Evolutionary conservation across 148 eudicot genomes (phyloP).

Genomic region (Rhododendron molle): DNA sequence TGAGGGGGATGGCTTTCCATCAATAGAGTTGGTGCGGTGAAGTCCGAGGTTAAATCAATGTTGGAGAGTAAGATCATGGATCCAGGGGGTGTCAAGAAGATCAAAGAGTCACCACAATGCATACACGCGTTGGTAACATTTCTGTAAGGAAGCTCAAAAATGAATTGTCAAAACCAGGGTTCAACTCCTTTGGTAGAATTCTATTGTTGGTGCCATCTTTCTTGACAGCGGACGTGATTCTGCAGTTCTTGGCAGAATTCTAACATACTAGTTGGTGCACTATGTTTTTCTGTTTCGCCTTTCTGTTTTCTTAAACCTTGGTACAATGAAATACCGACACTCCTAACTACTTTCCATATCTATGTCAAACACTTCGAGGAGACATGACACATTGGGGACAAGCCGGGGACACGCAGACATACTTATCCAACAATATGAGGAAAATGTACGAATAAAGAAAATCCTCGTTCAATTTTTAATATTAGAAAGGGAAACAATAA

Average conservation of each 20-base stretch:
- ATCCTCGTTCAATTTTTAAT: too few species aligned
- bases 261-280: background rate
- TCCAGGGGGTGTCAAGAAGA: too few species aligned
- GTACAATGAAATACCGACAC: background rate
- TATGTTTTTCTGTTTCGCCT: background rate
- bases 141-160: conserved; percentile 80
- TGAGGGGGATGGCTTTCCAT: too few species aligned
- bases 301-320: background rate
- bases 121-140: background rate
- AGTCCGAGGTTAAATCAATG: too few species aligned
- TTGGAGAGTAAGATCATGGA: too few species aligned
- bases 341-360: background rate
- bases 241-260: conserved; percentile 49
- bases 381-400: background rate
- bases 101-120: too few species aligned
- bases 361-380: background rate
- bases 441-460: too few species aligned
- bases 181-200: conserved; percentile 95
- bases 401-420: background rate
- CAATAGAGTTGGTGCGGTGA: too few species aligned
- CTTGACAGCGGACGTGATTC: conserved; percentile 70
- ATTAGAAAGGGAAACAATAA: too few species aligned
- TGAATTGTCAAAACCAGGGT: conserved; percentile 65
- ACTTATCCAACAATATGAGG: too few species aligned
- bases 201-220: conserved; percentile 92